Evolutionary conservation across 228 moss, liverwort and hornwort genomes (phyloP).

Genomic region (Sphagnum fallax): DNA sequence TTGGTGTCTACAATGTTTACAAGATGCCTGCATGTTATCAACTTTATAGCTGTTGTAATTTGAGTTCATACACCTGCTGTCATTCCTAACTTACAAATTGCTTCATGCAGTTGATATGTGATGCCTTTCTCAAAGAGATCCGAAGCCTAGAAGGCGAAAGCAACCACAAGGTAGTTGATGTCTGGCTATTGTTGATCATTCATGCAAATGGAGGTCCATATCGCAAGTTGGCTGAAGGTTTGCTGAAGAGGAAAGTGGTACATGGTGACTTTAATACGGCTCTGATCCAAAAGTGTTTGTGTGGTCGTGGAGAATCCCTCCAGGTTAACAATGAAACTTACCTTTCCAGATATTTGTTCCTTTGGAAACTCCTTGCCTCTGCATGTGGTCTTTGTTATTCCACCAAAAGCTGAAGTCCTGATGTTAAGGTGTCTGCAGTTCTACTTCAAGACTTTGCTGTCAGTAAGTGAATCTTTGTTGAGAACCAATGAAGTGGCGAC

Average conservation of each 20-base stretch:
- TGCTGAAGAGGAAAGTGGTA: constrained; percentile 61
- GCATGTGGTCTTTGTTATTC: not conserved
- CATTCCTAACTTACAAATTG: not conserved
- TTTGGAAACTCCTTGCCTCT: not conserved
- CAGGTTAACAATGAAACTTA: constrained; percentile 32
- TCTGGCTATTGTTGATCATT: constrained; percentile 75
- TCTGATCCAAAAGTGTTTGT: constrained; percentile 65
- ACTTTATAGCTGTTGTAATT: too few relatives aligned
- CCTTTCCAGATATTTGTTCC: not conserved
- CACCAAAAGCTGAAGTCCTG: not conserved
- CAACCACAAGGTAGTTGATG: constrained; percentile 79
- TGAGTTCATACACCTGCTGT: too few relatives aligned
- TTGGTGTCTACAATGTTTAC: too few relatives aligned
- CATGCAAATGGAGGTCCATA: constrained; percentile 80
- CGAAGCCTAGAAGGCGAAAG: constrained; percentile 57
- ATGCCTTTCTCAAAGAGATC: constrained; percentile 78
- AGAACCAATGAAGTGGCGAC: constrained; percentile 58
- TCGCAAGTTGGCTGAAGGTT: constrained; percentile 59
- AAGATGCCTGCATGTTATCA: too few relatives aligned
- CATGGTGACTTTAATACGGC: constrained; percentile 52
- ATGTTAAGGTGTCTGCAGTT: constrained; percentile 29
- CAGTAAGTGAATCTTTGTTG: constrained; percentile 62
- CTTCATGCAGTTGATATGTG: constrained; percentile 57
- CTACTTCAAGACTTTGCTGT: constrained; percentile 78
- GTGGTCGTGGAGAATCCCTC: constrained; percentile 72